Conservation (phyloP, 2,329 filamentous ascomycete genomes). For the Aureobasidium mangrovei region DNA sequence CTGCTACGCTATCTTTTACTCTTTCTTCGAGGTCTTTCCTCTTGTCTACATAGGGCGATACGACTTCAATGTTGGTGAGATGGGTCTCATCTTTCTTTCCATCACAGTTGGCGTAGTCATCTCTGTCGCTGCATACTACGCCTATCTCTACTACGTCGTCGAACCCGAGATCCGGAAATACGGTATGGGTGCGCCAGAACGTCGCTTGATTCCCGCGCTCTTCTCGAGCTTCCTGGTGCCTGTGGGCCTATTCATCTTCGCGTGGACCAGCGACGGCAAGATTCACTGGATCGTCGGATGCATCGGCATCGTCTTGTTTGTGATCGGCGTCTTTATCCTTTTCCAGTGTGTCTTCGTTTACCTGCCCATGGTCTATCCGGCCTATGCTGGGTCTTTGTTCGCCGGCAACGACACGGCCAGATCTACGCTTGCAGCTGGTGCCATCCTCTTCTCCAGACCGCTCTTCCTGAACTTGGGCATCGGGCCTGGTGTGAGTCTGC, state of each 20-base stretch:
- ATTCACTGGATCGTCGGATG: constrained; percentile 35
- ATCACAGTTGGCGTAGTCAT: constrained; percentile 50
- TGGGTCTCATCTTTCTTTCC: constrained; percentile 53
- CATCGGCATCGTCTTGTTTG: constrained; percentile 34
- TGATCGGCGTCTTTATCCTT: constrained; percentile 30
- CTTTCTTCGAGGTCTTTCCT: constrained; percentile 51
- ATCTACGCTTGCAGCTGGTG: constrained; percentile 49
- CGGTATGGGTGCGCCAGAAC: constrained; percentile 24
- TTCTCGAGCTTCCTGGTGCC: constrained; percentile 25
- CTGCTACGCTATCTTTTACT: constrained; percentile 48
- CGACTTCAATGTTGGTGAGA: constrained; percentile 48
- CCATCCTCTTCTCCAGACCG: constrained; percentile 51
- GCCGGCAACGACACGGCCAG: constrained; percentile 53
- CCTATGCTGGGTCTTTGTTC: constrained; percentile 48
- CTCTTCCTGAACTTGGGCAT: constrained; percentile 53
- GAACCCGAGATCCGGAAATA: constrained; percentile 20
- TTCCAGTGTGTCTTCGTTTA: constrained; percentile 36
- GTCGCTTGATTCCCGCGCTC: constrained; percentile 27
- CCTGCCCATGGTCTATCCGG: constrained; percentile 30
- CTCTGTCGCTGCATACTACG: constrained; percentile 31
- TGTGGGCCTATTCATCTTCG: constrained; percentile 28
- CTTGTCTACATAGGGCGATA: constrained; percentile 54
- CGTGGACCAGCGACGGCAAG: constrained; percentile 24
- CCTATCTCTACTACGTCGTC: constrained; percentile 20
- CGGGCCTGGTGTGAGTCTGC: constrained; percentile 46